Percentiles rank a stretch among this genome's conserved stretches.
These are phyloP conservation scores for Dactylellina drechsleri DNA, from an alignment of 2,329 filamentous ascomycete genomes.

Conservation along the genomic window DNA sequence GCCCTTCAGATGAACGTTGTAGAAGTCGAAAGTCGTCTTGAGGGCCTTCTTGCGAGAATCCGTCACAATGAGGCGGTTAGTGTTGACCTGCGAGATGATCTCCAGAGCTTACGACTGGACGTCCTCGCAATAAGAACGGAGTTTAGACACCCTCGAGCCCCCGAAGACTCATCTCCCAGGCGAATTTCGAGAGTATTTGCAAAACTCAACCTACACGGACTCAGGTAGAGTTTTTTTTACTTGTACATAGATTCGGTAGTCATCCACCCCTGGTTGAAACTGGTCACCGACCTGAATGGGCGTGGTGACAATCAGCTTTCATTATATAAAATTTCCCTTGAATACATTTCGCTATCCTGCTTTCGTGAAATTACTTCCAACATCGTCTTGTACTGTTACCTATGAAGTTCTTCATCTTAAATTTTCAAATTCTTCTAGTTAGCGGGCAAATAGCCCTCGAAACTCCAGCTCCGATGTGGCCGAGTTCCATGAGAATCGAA, in stretches of 20 bases:
- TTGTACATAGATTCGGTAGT: no score
- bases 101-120: slow-evolving; percentile 15
- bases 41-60: neutral
- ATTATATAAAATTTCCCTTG: no score
- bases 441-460: neutral
- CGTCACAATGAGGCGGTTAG: slow-evolving; percentile 2
- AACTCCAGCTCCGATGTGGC: neutral
- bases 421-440: neutral
- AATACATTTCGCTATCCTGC: no score
- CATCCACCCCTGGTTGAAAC: no score
- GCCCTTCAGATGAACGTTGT: neutral
- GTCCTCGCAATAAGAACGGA: slow-evolving; percentile 10
- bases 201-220: neutral
- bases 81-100: neutral
- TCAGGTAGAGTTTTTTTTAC: no score
- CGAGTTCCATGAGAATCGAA: neutral
- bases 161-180: neutral
- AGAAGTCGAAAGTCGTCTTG: slow-evolving; percentile 1
- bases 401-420: neutral
- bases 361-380: no score
- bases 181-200: neutral
- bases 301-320: no score
- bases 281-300: no score
- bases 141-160: neutral
- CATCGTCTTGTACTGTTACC: no score